Base-by-base conservation (phyloP, 768 basidiomycete genomes). In the Boletus fagicola region DNA sequence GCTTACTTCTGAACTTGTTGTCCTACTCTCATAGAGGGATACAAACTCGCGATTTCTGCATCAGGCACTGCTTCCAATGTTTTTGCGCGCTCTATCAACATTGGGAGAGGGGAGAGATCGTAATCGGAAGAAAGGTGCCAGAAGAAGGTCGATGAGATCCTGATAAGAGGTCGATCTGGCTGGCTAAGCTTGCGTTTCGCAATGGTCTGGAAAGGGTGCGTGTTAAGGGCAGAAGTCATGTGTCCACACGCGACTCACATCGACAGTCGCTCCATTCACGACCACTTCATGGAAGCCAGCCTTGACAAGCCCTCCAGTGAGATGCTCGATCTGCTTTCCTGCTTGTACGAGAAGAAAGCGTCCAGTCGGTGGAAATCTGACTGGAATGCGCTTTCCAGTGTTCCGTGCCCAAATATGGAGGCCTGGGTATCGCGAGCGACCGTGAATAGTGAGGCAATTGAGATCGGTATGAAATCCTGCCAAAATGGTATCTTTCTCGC, bases 121-220 rank as follows among this genome's bases (percentile, higher is more conserved):
- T 83, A 84, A 69, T 94, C 91, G 2, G 94, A 93, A 0, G 86
- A 91, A 13, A 97, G 80, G 67, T 94, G 93, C 90, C 90, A 96
- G 78, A 97, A 97, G 73, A 95, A 94, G 0, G 94, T 98, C 2
- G 92, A 95, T 3, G 94, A 95, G 61, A 98, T 94, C n/a, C 95
- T 87, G 62, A 95, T 92, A 36, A 89, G 76, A 13, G 95, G 95
- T n/a, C 95, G 85, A 53, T 83, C 79, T 2, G 92, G 86, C 57
- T 75, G 77, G 57, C 81, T 76, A 12, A 62, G 61, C 62, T 80
- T 86, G 42, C 89, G 81, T 51, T 76, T 74, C 53, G 83, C 80
- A 49, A 94, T 84, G 16, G 83, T 78, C 88, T 92, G 51, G 12
- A 51, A 31, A 42, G 50, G 39, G 38, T 53, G 8, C 22, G 22